phyloP scores from a whole-genome alignment of 805 yeast species.

The Lipomyces japonicus region DNA sequence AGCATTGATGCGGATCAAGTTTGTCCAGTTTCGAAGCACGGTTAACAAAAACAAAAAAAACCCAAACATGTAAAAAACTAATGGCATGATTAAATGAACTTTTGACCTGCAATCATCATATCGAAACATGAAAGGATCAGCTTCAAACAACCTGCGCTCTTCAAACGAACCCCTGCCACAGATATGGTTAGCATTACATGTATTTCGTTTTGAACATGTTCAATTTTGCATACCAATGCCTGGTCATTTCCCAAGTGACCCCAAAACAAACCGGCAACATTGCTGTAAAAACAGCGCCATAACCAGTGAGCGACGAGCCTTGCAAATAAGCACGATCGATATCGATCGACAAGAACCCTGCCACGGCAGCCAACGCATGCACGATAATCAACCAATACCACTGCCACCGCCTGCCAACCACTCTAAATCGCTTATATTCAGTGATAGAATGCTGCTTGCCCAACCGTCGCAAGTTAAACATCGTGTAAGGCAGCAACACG shows the following conservation, averaged over 20 bases:
- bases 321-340: conserved; percentile 34
- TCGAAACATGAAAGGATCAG: conserved; percentile 30
- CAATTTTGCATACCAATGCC: conserved; percentile 30
- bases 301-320: conserved; percentile 30
- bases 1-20: conserved; percentile 8
- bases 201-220: neutral
- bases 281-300: conserved; percentile 30
- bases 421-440: conserved; percentile 30
- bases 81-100: conserved; percentile 30
- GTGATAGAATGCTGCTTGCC: conserved; percentile 25
- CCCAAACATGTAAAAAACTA: conserved; percentile 31
- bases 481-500: conserved; percentile 28
- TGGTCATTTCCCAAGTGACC: conserved; percentile 32
- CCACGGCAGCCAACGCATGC: conserved; percentile 30
- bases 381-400: conserved; percentile 35
- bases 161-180: conserved; percentile 31
- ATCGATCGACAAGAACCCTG: conserved; percentile 35
- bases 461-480: conserved; percentile 32
- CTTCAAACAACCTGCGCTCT: conserved; percentile 31
- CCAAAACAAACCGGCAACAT: conserved; percentile 28
- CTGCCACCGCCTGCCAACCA: conserved; percentile 32
- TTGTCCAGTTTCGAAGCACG: conserved; percentile 33
- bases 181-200: neutral
- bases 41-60: conserved; percentile 32
- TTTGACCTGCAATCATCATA: conserved; percentile 27